These are phyloP conservation scores for Nidularia sp. DNA, from an alignment of 768 basidiomycete genomes.

Conservation along the genomic window DNA sequence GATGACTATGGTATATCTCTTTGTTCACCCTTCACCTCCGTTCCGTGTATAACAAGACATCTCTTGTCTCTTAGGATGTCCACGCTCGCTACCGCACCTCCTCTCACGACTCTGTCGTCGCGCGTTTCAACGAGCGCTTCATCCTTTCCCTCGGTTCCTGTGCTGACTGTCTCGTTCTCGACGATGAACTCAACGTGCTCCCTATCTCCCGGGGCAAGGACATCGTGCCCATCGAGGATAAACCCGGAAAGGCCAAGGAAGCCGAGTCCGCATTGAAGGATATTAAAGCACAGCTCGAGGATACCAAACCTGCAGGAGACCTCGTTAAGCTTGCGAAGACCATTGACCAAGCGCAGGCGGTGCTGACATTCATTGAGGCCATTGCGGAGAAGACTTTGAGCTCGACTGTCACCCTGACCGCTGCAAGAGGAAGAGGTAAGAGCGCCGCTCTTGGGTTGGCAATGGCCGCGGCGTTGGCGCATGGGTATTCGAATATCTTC, in stretches of 20 bases:
- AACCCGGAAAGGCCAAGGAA: slow-evolving; percentile 26
- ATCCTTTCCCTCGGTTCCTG: slow-evolving; percentile 95
- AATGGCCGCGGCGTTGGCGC: slow-evolving; percentile 86
- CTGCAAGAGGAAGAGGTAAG: slow-evolving; percentile 93
- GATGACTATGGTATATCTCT: slow-evolving; percentile 65
- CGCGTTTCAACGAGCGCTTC: slow-evolving; percentile 98
- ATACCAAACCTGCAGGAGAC: slow-evolving; percentile 84
- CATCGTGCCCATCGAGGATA: slow-evolving; percentile 62
- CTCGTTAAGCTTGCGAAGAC: slow-evolving; percentile 90
- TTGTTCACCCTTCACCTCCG: not conserved
- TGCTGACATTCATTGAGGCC: slow-evolving; percentile 93
- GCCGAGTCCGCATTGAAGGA: slow-evolving; percentile 67
- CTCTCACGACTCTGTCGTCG: slow-evolving; percentile 82
- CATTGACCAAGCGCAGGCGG: slow-evolving; percentile 89
- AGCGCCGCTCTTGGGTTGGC: slow-evolving; percentile 95
- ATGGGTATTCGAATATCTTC: slow-evolving; percentile 97
- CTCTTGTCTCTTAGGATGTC: slow-evolving; percentile 70
- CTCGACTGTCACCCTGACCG: slow-evolving; percentile 93
- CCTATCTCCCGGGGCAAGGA: slow-evolving; percentile 95
- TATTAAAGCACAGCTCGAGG: slow-evolving; percentile 72
- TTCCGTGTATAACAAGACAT: not conserved
- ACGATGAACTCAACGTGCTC: slow-evolving; percentile 97
- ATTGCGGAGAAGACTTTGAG: slow-evolving; percentile 90
- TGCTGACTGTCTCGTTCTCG: slow-evolving; percentile 87
- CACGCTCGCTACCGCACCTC: slow-evolving; percentile 93